phyloP scores from a whole-genome alignment of 805 yeast genomes.

The Starmerella bombicola region DNA sequence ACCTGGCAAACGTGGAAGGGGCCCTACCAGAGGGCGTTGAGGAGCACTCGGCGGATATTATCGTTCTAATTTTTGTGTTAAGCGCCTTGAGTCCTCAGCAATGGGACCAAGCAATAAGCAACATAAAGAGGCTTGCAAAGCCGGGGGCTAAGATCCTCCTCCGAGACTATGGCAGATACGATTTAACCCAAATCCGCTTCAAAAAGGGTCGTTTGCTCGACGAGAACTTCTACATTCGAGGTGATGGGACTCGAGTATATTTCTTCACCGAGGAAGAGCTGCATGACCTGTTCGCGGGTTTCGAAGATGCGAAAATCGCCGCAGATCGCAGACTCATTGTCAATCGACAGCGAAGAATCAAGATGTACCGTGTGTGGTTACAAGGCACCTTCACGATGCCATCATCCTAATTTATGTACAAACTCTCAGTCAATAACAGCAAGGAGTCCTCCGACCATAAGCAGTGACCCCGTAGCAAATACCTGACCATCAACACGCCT shows the following conservation, averaged over 20 bases:
- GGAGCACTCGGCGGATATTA: slow-evolving; percentile 71
- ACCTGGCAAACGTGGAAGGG: slow-evolving; percentile 65
- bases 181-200: slow-evolving; percentile 87
- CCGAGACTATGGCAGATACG: slow-evolving; percentile 92
- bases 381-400: slow-evolving; percentile 61
- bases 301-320: slow-evolving; percentile 63
- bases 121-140: slow-evolving; percentile 59
- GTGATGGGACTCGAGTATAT: slow-evolving; percentile 95
- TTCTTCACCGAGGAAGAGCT: slow-evolving; percentile 93
- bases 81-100: slow-evolving; percentile 85
- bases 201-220: slow-evolving; percentile 76
- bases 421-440: slow-evolving; percentile 52
- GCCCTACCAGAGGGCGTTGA: slow-evolving; percentile 73
- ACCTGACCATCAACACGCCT: slow-evolving; percentile 43
- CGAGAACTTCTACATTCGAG: slow-evolving; percentile 90
- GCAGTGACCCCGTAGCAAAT: slow-evolving; percentile 87
- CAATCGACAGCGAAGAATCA: slow-evolving; percentile 78
- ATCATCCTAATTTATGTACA: neutral
- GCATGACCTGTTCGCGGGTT: slow-evolving; percentile 52
- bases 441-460: slow-evolving; percentile 84
- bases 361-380: slow-evolving; percentile 95
- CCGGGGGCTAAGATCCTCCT: slow-evolving; percentile 88
- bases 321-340: slow-evolving; percentile 85
- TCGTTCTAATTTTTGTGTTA: slow-evolving; percentile 90
- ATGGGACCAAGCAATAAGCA: slow-evolving; percentile 71